Percentiles rank a stretch among this genome's conserved stretches.
Evolutionary conservation across 2,329 filamentous ascomycete genomes (phyloP).

Genomic region (Eurotiales sp.): DNA sequence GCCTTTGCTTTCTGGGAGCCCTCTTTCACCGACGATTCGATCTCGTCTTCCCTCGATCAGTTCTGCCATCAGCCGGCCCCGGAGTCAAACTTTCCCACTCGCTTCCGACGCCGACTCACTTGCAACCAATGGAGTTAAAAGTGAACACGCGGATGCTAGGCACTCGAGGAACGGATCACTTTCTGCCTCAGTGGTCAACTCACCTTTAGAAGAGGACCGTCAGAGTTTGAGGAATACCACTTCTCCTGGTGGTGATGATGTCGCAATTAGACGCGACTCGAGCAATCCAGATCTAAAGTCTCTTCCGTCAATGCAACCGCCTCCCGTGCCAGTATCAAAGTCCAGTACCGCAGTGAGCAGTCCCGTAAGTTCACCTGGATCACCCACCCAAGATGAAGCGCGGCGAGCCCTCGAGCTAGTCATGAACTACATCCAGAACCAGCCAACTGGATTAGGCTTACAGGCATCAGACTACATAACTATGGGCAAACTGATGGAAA

Average conservation of each 20-base stretch:
- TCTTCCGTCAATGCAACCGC: constrained; percentile 36
- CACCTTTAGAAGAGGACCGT: constrained; percentile 48
- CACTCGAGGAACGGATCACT: constrained; percentile 37
- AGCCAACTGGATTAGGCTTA: constrained; percentile 60
- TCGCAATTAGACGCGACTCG: constrained; percentile 41
- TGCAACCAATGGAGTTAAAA: constrained; percentile 36
- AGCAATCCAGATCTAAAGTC: constrained; percentile 43
- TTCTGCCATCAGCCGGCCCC: constrained; percentile 66
- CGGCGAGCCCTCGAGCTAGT: constrained; percentile 76
- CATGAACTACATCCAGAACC: constrained; percentile 73
- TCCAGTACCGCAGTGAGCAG: constrained; percentile 35
- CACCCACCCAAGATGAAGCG: constrained; percentile 81
- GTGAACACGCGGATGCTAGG: constrained; percentile 57
- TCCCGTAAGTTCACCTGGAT: constrained; percentile 57
- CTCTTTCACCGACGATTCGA: constrained; percentile 58
- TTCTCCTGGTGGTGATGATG: constrained; percentile 22
- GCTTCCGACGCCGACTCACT: constrained; percentile 48
- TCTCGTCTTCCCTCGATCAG: constrained; percentile 45
- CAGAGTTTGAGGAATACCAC: constrained; percentile 11
- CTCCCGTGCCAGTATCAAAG: constrained; percentile 35
- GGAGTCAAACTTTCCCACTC: constrained; percentile 82
- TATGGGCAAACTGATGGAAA: constrained; percentile 80
- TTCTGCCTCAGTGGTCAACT: constrained; percentile 46
- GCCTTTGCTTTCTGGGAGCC: constrained; percentile 74
- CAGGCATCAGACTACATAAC: constrained; percentile 71